Base-by-base conservation (phyloP, 495 filamentous ascomycete species). In the Recurvomyces mirabilis region DNA sequence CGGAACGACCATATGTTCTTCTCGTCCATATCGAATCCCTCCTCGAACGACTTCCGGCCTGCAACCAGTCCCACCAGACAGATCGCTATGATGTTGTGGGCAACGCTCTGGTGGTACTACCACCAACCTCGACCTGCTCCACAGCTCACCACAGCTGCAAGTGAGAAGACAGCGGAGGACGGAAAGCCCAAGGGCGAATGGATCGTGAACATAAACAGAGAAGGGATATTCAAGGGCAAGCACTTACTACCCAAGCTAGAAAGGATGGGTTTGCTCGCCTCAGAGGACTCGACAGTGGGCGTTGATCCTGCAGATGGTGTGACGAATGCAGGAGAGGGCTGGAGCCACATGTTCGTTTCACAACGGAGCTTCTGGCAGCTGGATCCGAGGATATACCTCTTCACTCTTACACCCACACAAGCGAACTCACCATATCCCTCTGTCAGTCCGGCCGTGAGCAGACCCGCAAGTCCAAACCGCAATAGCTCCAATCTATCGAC, bases 81-180 rank as follows among this genome's bases (percentile, higher is more conserved):
- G 63, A 80, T 93, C 45, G 88, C 88, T 45, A 83, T 93, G 84
- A 89, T 94, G 84, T 74, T 96, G 5, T 98, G 89, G 87, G 77
- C 84, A 21, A 87, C 84, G 1, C 65, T 96, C 24, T 93, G 81
- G 63, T 96, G 93, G 93, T 98, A 96, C 65, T 98, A 96, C 59
- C 87, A 95, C 58, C 81, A 85, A 51, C 70, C 73, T 1, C 65
- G 70, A 25, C 80, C 82, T 1, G 34, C 56, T 1, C 60, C 68
- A 0, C 72, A 70, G 30, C 42, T 89, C 18, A 68, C 66, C 11
- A 84, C 72, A 9, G 68, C 72, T n/a, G 69, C 72, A 2, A 82
- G 77, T 13, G 71, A 69, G 47, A 49, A 72, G 46, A 82, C 84
- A 0, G 80, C 87, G 2, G 62, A 67, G 15, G 56, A 62, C 1